Conservation (phyloP, 768 basidiomycete genomes). For the Boletus vermiculosoides region DNA sequence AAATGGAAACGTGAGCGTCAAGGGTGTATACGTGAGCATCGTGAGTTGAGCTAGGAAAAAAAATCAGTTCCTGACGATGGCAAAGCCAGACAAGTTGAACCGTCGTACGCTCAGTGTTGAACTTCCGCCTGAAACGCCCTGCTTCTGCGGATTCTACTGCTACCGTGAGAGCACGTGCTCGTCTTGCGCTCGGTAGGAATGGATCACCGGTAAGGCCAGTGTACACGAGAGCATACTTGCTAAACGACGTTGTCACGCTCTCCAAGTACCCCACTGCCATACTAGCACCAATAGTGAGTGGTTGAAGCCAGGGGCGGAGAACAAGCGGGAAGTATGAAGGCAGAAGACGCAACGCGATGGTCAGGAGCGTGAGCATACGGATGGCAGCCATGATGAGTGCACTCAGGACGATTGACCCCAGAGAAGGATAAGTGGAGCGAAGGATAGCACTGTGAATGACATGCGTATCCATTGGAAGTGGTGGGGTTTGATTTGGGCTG, state of each 20-base stretch:
- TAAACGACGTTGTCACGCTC: conserved; percentile 49
- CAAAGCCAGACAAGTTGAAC: neutral
- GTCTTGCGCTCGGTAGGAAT: conserved; percentile 57
- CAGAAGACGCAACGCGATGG: conserved; percentile 51
- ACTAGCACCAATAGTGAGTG: conserved; percentile 35
- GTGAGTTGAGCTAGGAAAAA: conserved; percentile 54
- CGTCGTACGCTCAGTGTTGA: conserved; percentile 58
- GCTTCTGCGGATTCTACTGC: conserved; percentile 48
- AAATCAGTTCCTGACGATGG: neutral
- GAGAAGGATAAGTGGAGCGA: conserved; percentile 76
- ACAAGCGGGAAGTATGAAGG: conserved; percentile 51
- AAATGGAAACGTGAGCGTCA: conserved; percentile 79
- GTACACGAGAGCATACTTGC: conserved; percentile 68
- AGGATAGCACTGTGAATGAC: conserved; percentile 74
- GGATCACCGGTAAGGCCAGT: conserved; percentile 72
- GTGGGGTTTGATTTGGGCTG: conserved; percentile 34
- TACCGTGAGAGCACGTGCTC: conserved; percentile 56
- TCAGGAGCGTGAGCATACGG: conserved; percentile 53
- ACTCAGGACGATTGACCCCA: conserved; percentile 77
- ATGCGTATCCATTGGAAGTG: conserved; percentile 57
- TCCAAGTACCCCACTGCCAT: conserved; percentile 46
- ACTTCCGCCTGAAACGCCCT: conserved; percentile 45
- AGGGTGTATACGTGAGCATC: conserved; percentile 67
- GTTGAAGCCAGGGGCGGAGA: conserved; percentile 41
- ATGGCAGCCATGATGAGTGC: conserved; percentile 73